Evolutionary conservation across 2,329 filamentous ascomycete species (phyloP).

Genomic region (Dactylellina sp.): DNA sequence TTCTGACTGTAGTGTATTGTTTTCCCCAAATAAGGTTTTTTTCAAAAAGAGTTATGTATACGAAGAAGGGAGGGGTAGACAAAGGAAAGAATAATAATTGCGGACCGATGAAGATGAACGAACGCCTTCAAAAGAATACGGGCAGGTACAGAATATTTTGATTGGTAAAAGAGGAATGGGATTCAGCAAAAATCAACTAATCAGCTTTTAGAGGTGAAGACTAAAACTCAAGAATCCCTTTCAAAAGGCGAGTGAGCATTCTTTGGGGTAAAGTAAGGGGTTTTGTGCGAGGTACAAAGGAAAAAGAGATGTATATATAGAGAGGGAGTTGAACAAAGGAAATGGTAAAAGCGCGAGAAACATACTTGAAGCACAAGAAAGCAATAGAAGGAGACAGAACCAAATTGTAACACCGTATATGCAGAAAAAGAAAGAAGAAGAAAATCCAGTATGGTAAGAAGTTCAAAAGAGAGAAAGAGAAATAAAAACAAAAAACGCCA

Average conservation of each 20-base stretch:
- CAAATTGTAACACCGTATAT: conserved; percentile 36
- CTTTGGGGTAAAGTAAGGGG: conserved; percentile 35
- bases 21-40: conserved; percentile 2
- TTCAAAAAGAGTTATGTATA: conserved; percentile 14
- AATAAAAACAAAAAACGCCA: conserved; percentile 14
- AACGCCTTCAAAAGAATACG: conserved; percentile 58
- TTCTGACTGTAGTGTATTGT: neutral
- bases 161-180: conserved; percentile 16
- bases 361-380: conserved; percentile 14
- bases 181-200: conserved; percentile 35
- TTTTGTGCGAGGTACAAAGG: conserved; percentile 41
- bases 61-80: conserved; percentile 2
- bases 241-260: conserved; percentile 30
- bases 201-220: conserved; percentile 29
- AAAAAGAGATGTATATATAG: conserved; percentile 24
- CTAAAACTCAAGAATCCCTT: conserved; percentile 23
- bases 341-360: conserved; percentile 56
- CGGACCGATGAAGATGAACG: conserved; percentile 47
- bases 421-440: conserved; percentile 10
- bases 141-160: conserved; percentile 55
- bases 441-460: neutral
- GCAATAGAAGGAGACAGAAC: neutral
- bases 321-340: conserved; percentile 58
- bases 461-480: neutral
- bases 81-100: conserved; percentile 38